phyloP scores from a whole-genome alignment of 1,139 yeast species.

The Citeromyces hawaiiensis region DNA sequence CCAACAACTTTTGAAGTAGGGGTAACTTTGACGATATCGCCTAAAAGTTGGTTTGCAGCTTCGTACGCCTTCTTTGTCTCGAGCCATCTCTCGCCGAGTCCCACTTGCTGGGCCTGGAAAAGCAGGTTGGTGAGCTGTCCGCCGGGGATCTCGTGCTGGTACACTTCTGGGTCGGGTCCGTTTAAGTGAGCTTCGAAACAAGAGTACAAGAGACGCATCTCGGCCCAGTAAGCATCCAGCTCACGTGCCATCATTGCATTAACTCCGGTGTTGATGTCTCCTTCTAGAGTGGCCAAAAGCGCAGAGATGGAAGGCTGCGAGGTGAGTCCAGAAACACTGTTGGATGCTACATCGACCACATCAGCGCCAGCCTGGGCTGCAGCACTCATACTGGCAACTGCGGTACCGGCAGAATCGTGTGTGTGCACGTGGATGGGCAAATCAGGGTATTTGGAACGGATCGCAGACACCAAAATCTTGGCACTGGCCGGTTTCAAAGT shows the following conservation, averaged over 20 bases:
- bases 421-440: slow-evolving; percentile 97
- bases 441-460: slow-evolving; percentile 80
- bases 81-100: slow-evolving; percentile 91
- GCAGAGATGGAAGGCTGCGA: slow-evolving; percentile 97
- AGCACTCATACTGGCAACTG: slow-evolving; percentile 93
- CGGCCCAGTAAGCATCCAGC: slow-evolving; percentile 94
- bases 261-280: slow-evolving; percentile 68
- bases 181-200: slow-evolving; percentile 97
- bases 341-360: slow-evolving; percentile 93
- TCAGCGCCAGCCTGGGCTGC: slow-evolving; percentile 96
- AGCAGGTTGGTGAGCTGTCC: slow-evolving; percentile 95
- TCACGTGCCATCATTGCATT: slow-evolving; percentile 58
- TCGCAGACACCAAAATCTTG: slow-evolving; percentile 56
- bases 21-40: slow-evolving; percentile 95
- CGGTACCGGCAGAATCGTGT: slow-evolving; percentile 99
- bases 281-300: slow-evolving; percentile 81
- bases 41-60: slow-evolving; percentile 78
- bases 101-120: slow-evolving; percentile 98
- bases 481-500: slow-evolving; percentile 96
- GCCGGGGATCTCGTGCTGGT: slow-evolving; percentile 97
- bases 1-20: slow-evolving; percentile 99
- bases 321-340: slow-evolving; percentile 96
- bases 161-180: slow-evolving; percentile 99
- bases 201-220: slow-evolving; percentile 90
- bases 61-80: slow-evolving; percentile 91